Evolutionary conservation across 176 grass and related monocot genomes (phyloP).

Genomic region (Carex littledalei): DNA sequence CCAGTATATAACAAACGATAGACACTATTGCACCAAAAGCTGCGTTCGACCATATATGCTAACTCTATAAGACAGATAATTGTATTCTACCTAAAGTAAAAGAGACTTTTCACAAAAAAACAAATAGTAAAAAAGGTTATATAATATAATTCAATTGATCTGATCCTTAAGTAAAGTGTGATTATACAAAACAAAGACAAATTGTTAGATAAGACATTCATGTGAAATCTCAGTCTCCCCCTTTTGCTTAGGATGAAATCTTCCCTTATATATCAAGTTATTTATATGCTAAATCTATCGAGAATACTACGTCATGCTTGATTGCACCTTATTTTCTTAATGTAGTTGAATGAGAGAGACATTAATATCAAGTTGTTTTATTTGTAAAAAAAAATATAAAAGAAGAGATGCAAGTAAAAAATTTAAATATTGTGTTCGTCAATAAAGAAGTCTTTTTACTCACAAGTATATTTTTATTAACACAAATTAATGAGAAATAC

Average conservation of each 20-base stretch:
- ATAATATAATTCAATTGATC: background rate
- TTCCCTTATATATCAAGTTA: background rate
- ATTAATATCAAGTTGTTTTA: background rate
- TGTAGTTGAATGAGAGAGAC: background rate
- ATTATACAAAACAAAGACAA: background rate
- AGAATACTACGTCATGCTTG: background rate
- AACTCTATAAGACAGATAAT: background rate
- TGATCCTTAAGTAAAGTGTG: constrained; percentile 2
- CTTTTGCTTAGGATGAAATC: background rate
- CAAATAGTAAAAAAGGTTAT: background rate
- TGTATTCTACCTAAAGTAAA: background rate
- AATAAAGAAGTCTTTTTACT: background rate
- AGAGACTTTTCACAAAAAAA: background rate
- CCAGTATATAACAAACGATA: background rate
- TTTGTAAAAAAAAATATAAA: background rate
- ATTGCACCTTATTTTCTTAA: background rate
- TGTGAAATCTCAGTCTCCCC: background rate
- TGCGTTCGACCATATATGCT: background rate
- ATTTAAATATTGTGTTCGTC: background rate
- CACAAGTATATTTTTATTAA: background rate
- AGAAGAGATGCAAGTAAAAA: background rate
- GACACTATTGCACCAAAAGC: background rate
- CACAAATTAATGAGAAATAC: too few relatives aligned
- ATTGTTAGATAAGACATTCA: background rate
- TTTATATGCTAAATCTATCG: background rate